These are phyloP conservation scores for Castanea mollissima DNA, from an alignment of 306 rosid species.

Conservation along the genomic window DNA sequence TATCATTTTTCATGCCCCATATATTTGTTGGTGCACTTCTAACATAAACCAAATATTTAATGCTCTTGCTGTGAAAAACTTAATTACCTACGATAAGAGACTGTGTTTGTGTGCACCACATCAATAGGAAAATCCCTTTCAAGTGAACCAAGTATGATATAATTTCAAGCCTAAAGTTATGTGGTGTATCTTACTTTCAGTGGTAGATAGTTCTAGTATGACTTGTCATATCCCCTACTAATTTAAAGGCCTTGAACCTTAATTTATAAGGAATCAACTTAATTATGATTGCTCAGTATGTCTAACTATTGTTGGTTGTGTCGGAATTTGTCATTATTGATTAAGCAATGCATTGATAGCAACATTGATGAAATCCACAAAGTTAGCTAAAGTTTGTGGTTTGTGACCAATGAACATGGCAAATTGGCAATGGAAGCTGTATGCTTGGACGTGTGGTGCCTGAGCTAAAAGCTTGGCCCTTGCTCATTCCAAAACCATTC, in stretches of 20 bases:
- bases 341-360: conserved; percentile 14
- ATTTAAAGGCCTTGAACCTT: background rate
- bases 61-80: no score
- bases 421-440: background rate
- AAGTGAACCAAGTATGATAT: background rate
- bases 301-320: conserved; percentile 28
- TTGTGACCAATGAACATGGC: conserved; percentile 24
- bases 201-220: background rate
- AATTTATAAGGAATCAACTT: background rate
- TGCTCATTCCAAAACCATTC: conserved; percentile 19
- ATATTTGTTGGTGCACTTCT: no score
- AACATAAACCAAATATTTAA: no score
- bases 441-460: conserved; percentile 28
- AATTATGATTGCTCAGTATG: conserved; percentile 2
- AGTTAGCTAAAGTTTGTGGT: conserved; percentile 43
- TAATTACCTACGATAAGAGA: no score
- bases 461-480: conserved; percentile 33
- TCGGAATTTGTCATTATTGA: conserved; percentile 37
- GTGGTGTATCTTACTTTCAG: background rate
- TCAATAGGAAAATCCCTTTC: background rate
- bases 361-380: conserved; percentile 25
- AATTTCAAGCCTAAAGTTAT: background rate
- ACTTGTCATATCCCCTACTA: background rate
- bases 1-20: no score
- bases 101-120: background rate